Evolutionary conservation across 805 yeast genomes (phyloP).

Genomic region (Hanseniaspora meyeri): DNA sequence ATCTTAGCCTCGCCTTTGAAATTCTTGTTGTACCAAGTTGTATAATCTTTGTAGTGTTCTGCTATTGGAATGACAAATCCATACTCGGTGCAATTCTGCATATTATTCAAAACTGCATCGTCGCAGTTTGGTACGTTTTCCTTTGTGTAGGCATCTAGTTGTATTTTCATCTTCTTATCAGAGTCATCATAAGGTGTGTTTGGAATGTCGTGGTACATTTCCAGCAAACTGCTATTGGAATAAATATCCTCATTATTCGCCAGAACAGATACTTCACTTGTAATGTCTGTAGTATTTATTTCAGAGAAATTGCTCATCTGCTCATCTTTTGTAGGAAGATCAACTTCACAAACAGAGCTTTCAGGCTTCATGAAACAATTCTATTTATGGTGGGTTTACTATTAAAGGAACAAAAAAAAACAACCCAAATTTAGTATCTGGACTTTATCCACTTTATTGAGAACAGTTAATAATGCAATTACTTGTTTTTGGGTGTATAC

Average conservation of each 20-base stretch:
- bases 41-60: background rate
- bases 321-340: background rate
- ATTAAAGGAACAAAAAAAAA: no score
- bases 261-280: background rate
- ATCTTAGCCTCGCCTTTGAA: background rate
- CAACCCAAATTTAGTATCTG: no score
- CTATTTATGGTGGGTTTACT: no score
- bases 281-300: background rate
- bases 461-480: no score
- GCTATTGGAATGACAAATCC: constrained; percentile 1
- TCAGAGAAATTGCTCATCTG: background rate
- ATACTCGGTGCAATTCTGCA: constrained; percentile 3
- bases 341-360: background rate
- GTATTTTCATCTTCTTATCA: background rate
- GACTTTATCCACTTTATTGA: no score
- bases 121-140: background rate
- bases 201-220: constrained; percentile 1
- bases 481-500: no score
- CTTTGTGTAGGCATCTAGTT: background rate
- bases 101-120: background rate
- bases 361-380: background rate
- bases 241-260: background rate
- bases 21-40: background rate
- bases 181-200: background rate
- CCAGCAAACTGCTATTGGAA: constrained; percentile 8